These are phyloP conservation scores for Hanseniaspora thailandica DNA, from an alignment of 805 yeast genomes.

Conservation along the genomic window DNA sequence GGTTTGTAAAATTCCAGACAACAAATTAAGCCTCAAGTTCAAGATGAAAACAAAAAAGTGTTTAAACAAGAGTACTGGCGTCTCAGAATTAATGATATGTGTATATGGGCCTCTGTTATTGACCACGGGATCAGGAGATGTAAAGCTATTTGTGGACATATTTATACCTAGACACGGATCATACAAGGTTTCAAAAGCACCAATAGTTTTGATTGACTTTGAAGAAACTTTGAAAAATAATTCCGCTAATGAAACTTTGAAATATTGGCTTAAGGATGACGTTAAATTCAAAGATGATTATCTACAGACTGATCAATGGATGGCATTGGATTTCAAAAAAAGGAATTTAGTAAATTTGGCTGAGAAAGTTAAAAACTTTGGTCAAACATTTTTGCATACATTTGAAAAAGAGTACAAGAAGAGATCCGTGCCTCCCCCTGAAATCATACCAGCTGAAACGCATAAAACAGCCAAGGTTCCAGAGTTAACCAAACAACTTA, in stretches of 20 bases:
- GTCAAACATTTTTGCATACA: background rate
- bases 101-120: constrained; percentile 38
- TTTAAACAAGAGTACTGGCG: constrained; percentile 44
- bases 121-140: constrained; percentile 23
- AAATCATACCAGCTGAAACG: background rate
- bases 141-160: constrained; percentile 9
- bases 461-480: background rate
- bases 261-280: constrained; percentile 64
- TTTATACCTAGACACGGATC: constrained; percentile 44
- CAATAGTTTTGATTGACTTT: constrained; percentile 47
- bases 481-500: background rate
- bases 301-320: background rate
- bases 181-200: constrained; percentile 33
- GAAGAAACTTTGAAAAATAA: constrained; percentile 27
- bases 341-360: constrained; percentile 1
- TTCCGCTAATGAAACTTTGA: constrained; percentile 37
- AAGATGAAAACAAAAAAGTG: constrained; percentile 59
- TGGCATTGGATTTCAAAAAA: background rate
- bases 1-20: constrained; percentile 23
- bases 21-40: constrained; percentile 35
- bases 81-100: constrained; percentile 47
- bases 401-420: background rate
- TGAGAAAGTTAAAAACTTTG: background rate
- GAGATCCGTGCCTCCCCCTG: background rate
- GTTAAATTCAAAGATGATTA: background rate